A percentile compares a stretch with the other conserved stretches of the same genome.
phyloP scores from a whole-genome alignment of 805 yeast species.

The Sungouiozyma ichnusensis region DNA sequence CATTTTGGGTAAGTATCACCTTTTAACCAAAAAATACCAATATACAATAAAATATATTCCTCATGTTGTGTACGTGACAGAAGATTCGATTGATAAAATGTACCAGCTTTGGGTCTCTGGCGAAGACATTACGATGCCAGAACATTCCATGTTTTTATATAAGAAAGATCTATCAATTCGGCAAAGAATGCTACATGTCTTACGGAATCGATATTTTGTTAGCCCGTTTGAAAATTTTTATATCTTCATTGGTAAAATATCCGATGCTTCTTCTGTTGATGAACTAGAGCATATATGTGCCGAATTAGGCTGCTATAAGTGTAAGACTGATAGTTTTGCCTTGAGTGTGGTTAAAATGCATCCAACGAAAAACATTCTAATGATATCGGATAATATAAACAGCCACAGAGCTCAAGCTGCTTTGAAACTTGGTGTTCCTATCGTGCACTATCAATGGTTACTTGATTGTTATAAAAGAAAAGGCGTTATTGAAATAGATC shows the following conservation, averaged over 20 bases:
- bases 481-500: slow-evolving; percentile 31
- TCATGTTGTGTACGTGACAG: slow-evolving; percentile 19
- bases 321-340: slow-evolving; percentile 5
- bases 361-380: slow-evolving; percentile 9
- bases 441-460: slow-evolving; percentile 38
- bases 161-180: slow-evolving; percentile 1
- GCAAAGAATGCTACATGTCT: slow-evolving; percentile 9
- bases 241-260: slow-evolving; percentile 24
- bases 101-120: slow-evolving; percentile 26
- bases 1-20: slow-evolving; percentile 43
- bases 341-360: slow-evolving; percentile 8
- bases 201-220: slow-evolving; percentile 10
- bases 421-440: slow-evolving; percentile 29
- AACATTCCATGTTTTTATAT: slow-evolving; percentile 5
- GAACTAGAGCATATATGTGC: slow-evolving; percentile 11
- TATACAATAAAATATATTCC: slow-evolving; percentile 21
- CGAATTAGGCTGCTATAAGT: slow-evolving; percentile 9
- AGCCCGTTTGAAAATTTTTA: slow-evolving; percentile 17
- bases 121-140: slow-evolving; percentile 13
- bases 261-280: not conserved
- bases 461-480: slow-evolving; percentile 31
- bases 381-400: slow-evolving; percentile 20
- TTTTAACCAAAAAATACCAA: slow-evolving; percentile 20
- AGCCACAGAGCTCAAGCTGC: slow-evolving; percentile 31
- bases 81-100: slow-evolving; percentile 12